Percentiles rank a stretch among this genome's conserved stretches.
Evolutionary conservation across 1,139 yeast genomes (phyloP).

Genomic region (Suhomyces taliae): DNA sequence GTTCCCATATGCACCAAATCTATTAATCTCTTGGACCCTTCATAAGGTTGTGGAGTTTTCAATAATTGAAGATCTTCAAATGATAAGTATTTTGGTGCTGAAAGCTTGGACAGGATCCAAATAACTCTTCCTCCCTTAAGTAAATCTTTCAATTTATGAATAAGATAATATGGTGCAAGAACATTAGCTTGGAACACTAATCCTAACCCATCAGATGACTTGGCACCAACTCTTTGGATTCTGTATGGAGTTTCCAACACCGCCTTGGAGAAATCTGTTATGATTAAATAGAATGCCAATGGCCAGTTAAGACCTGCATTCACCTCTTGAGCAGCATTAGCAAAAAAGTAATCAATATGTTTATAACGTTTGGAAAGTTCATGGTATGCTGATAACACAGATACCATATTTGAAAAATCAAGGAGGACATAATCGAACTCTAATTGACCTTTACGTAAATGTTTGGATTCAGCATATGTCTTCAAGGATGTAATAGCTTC

Average conservation of each 20-base stretch:
- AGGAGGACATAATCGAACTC: constrained; percentile 86
- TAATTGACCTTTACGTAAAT: constrained; percentile 45
- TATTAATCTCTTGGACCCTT: constrained; percentile 86
- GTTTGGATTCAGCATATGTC: constrained; percentile 41
- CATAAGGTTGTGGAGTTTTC: constrained; percentile 69
- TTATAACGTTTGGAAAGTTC: constrained; percentile 64
- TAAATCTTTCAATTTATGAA: constrained; percentile 58
- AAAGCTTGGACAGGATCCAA: constrained; percentile 85
- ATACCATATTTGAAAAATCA: constrained; percentile 90
- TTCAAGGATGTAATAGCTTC: constrained; percentile 70
- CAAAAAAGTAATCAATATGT: constrained; percentile 72
- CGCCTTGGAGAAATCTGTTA: constrained; percentile 67
- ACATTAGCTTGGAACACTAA: constrained; percentile 92
- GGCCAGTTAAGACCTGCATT: constrained; percentile 86
- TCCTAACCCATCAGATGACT: constrained; percentile 74
- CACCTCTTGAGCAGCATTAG: constrained; percentile 89
- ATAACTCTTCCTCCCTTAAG: constrained; percentile 64
- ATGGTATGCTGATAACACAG: constrained; percentile 70
- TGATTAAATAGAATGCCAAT: constrained; percentile 67
- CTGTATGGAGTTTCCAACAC: constrained; percentile 86
- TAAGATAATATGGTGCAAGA: constrained; percentile 86
- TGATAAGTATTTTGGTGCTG: constrained; percentile 68
- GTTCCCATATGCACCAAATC: constrained; percentile 81
- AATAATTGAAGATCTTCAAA: constrained; percentile 73
- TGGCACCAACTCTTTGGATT: constrained; percentile 72